Conservation (phyloP, 2,329 filamentous ascomycete species). For the Clarireedia monteithiana region DNA sequence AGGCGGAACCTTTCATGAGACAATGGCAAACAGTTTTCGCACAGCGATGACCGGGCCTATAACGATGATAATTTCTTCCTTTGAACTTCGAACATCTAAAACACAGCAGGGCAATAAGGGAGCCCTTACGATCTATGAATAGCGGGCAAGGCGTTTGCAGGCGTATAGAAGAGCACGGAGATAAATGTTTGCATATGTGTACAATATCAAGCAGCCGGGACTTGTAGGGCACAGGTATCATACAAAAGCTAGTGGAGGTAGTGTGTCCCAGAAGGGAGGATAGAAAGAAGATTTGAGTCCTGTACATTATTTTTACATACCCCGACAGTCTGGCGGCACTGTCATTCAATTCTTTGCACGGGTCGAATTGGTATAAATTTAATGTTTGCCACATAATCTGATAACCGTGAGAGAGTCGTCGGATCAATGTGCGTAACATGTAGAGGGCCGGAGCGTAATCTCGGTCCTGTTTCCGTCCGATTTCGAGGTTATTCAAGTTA, state of each 20-base stretch:
- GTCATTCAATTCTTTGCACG: constrained; percentile 13
- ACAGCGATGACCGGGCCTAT: constrained; percentile 12
- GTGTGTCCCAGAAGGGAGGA: constrained; percentile 12
- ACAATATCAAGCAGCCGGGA: constrained; percentile 17
- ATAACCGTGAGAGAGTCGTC: not conserved
- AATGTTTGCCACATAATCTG: not conserved
- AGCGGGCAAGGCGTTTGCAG: constrained; percentile 25
- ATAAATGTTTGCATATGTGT: constrained; percentile 21
- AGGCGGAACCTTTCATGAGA: constrained; percentile 42
- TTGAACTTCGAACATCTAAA: constrained; percentile 4
- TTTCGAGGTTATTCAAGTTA: not conserved
- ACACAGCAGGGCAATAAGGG: constrained; percentile 13
- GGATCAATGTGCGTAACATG: too few relatives aligned
- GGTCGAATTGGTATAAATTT: not conserved
- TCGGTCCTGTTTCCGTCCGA: not conserved
- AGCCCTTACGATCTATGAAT: constrained; percentile 23
- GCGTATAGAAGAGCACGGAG: constrained; percentile 15
- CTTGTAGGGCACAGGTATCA: constrained; percentile 17
- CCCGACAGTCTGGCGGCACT: constrained; percentile 19
- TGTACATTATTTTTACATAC: constrained; percentile 26
- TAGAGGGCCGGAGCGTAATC: too few relatives aligned
- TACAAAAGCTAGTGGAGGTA: constrained; percentile 23
- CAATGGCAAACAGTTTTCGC: constrained; percentile 29
- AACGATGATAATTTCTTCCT: constrained; percentile 14
- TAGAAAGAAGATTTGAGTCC: constrained; percentile 14